Evolutionary conservation across 352 stramenopile species (phyloP).

Genomic region (Pythium myriotylum): DNA sequence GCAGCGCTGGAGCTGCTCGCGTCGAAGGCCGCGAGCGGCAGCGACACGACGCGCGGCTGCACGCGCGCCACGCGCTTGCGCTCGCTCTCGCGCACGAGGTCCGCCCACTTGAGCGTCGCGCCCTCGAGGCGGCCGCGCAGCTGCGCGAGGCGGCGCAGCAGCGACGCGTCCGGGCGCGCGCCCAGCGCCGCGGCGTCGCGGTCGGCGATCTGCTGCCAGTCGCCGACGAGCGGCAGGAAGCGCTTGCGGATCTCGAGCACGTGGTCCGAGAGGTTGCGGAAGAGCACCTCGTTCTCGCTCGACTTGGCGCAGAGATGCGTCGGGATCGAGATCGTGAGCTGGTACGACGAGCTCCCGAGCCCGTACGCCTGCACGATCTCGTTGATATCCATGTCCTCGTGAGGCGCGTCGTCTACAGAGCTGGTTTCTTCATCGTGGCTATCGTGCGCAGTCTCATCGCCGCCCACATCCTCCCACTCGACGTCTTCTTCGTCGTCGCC

Average conservation of each 20-base stretch:
- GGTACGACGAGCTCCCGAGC: constrained; percentile 74
- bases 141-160: constrained; percentile 13
- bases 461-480: constrained; percentile 22
- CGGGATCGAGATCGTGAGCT: constrained; percentile 68
- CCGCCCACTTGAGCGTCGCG: constrained; percentile 43
- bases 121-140: constrained; percentile 32
- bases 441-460: constrained; percentile 3
- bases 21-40: constrained; percentile 26
- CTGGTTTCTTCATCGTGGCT: constrained; percentile 3
- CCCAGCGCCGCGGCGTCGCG: constrained; percentile 7
- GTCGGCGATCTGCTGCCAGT: constrained; percentile 42
- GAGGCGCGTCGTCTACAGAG: constrained; percentile 9
- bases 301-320: constrained; percentile 61
- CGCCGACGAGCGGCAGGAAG: constrained; percentile 63
- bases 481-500: constrained; percentile 20
- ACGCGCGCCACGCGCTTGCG: constrained; percentile 36
- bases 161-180: constrained; percentile 4
- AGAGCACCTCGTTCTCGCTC: constrained; percentile 71
- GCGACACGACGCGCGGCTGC: constrained; percentile 30
- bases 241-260: constrained; percentile 68
- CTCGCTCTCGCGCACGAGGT: constrained; percentile 41
- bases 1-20: background rate
- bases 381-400: constrained; percentile 67
- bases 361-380: constrained; percentile 79
- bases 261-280: constrained; percentile 49